Evolutionary conservation across 352 stramenopile species (phyloP), one percentile per base, ranked within the genome.

Genomic region (Globisporangium takayamanum): DNA sequence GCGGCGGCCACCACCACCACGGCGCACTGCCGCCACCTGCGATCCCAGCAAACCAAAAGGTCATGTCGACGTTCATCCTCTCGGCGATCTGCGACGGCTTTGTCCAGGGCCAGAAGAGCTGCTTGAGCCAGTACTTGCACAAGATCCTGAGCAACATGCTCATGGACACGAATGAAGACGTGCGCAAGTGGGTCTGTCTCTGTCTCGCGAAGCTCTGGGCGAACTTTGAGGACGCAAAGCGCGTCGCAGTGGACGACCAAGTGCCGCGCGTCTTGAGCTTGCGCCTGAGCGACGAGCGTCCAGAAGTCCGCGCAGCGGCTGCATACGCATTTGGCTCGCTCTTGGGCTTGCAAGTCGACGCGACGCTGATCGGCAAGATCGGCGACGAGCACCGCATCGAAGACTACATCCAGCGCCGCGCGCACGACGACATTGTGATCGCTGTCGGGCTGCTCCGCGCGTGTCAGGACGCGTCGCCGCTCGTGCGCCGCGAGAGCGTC

Each of bases 181-280:
- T 92, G 50, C 84, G 73, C 52, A 94, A 79, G 57, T 96, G 72
- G 85, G 66, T 87, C 30, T 98, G 92, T 48, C 68, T 99, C 25
- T 98, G 94, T 60, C 60, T 99, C 12, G 95, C 84, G 16, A 98
- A 98, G 62, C 69, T 99, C n/a, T 94, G 84, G 67, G 97, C 98
- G 59, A 89, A 94, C 42, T 97, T 96, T 65, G 72, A 90, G 47
- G 72, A 88, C 57, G 86, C 77, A 14, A 98, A 98, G 68, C 76
- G 75, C 66, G 53, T 92, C 16, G 80, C 80, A 20, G 90, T 97
- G 53, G 80, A 92, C 55, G 71, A 95, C 41, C 84, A 91, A 44
- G 68, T 98, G 25, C 92, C 97, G 51, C 74, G 81, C 15, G 69
- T 92, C 16, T 59, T 99, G 20, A 82, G 89, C 51, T 44, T 72